phyloP scores from a whole-genome alignment of 73 alveolate species.

The Tetrahymena malaccensis region DNA sequence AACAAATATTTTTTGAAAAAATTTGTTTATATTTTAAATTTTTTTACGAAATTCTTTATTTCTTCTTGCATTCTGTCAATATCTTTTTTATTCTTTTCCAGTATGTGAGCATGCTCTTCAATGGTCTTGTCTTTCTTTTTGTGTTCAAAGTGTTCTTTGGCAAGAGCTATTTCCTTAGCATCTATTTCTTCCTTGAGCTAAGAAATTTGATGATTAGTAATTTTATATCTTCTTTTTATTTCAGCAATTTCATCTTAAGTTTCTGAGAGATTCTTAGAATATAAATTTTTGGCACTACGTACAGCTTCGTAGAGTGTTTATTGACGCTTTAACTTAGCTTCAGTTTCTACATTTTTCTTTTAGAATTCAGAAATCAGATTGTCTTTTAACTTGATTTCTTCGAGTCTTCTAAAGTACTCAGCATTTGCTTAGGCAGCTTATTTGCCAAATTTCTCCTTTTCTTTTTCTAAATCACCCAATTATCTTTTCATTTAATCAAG shows the following conservation, averaged over 20 bases:
- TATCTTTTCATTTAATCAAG: slow-evolving; percentile 49
- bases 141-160: slow-evolving; percentile 65
- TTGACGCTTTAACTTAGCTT: slow-evolving; percentile 88
- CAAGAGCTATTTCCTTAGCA: slow-evolving; percentile 72
- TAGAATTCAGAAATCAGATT: slow-evolving; percentile 84
- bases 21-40: neutral
- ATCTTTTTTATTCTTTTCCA: slow-evolving; percentile 63
- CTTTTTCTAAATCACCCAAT: slow-evolving; percentile 51
- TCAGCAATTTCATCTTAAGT: slow-evolving; percentile 87
- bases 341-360: slow-evolving; percentile 87
- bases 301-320: slow-evolving; percentile 98
- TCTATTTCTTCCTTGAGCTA: slow-evolving; percentile 86
- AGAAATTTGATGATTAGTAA: slow-evolving; percentile 70
- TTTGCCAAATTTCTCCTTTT: slow-evolving; percentile 79
- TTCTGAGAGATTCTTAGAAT: slow-evolving; percentile 94
- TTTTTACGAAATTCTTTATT: slow-evolving; percentile 12
- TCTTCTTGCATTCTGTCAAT: slow-evolving; percentile 53
- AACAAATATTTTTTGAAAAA: too few relatives aligned
- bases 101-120: slow-evolving; percentile 50
- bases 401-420: slow-evolving; percentile 68
- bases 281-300: slow-evolving; percentile 94
- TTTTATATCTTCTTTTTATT: slow-evolving; percentile 75
- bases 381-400: slow-evolving; percentile 82
- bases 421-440: slow-evolving; percentile 86
- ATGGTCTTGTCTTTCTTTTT: slow-evolving; percentile 66